Evolutionary conservation across 2,329 filamentous ascomycete species (phyloP).

Genomic region (Metarhizium guizhouense): DNA sequence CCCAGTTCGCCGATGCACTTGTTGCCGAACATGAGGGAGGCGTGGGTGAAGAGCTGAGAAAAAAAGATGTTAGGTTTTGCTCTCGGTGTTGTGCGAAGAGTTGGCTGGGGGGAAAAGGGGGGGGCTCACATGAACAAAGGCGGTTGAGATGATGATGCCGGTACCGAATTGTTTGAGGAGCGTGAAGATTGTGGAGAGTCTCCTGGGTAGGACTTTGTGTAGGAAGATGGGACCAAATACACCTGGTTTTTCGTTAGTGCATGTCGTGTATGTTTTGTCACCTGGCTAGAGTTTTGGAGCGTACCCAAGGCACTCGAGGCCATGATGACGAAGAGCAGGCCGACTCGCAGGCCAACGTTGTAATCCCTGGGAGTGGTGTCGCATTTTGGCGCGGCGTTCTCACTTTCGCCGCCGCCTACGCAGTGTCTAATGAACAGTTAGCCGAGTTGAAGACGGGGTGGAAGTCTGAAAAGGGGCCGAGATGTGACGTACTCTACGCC

Average conservation of each 20-base stretch:
- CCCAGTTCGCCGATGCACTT: slow-evolving; percentile 55
- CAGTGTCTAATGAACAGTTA: slow-evolving; percentile 39
- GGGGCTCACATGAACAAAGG: slow-evolving; percentile 53
- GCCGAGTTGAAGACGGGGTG: not conserved
- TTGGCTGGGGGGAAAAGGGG: not conserved
- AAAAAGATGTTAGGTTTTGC: no score
- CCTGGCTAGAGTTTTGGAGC: not conserved
- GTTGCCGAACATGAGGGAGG: slow-evolving; percentile 62
- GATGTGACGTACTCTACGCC: slow-evolving; percentile 56
- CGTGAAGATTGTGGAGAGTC: slow-evolving; percentile 42
- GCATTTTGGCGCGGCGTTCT: slow-evolving; percentile 29
- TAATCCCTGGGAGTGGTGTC: slow-evolving; percentile 44
- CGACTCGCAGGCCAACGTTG: slow-evolving; percentile 59
- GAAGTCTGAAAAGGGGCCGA: not conserved
- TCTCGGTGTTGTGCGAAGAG: no score
- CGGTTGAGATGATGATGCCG: slow-evolving; percentile 63
- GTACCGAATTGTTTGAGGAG: slow-evolving; percentile 67
- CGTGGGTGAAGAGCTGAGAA: slow-evolving; percentile 63
- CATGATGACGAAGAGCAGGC: slow-evolving; percentile 64
- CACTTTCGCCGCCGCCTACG: slow-evolving; percentile 36
- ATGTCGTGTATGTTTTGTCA: not conserved
- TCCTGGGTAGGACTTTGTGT: slow-evolving; percentile 44
- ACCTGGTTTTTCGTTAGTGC: slow-evolving; percentile 17
- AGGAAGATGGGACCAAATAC: slow-evolving; percentile 61
- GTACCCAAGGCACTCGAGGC: slow-evolving; percentile 56